Evolutionary conservation across 768 basidiomycete species (phyloP), one percentile per base, ranked within the genome.

Genomic region (Coprinellus micaceus): DNA sequence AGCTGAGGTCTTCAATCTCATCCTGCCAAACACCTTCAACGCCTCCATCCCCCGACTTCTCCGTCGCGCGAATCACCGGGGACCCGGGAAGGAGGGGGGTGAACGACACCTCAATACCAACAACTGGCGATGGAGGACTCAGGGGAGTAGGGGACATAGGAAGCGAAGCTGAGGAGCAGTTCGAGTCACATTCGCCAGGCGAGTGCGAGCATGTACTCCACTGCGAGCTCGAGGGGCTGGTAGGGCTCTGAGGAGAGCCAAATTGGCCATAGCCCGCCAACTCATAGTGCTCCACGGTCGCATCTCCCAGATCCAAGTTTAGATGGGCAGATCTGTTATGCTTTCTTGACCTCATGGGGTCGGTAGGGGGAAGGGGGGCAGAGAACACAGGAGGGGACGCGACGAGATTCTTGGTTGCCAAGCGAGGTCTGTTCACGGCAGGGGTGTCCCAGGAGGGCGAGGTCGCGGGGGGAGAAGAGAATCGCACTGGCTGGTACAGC

Each of bases 1-100:
- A 64, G 13, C 75, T 77, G 52, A 78, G 76, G 61, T 78, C 77
- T 26, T 74, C 71, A n/a, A 66, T 66, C 17, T 61, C 53, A 43
- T 54, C 65, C 26, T 29, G 30, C 19, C 40, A 43, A 7, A 43
- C 40, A 7, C 40, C 40, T 7, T 15, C 40, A 43, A 13, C 30
- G 7, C 15, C 49, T 1, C 11, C 7, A 2, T 24, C 29, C 10
- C 19, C 30, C 9, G 33, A 17, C 33, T 6, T 17, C 29, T 37
- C 49, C 33, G 10, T 28, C 12, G 6, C 11, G n/a, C 21, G 29
- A 9, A 37, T 6, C 15, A 51, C 21, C 7, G 49, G 49, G 15
- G 49, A 51, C n/a, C 19, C 49, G 2, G 33, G 33, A 13, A 22
- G 12, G 24, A 22, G 13, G 45, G 22, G 12, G 7, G 49, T n/a